Evolutionary conservation across 768 basidiomycete genomes (phyloP), one percentile per base, ranked within the genome.

Genomic region (Neoboletus magnificus): DNA sequence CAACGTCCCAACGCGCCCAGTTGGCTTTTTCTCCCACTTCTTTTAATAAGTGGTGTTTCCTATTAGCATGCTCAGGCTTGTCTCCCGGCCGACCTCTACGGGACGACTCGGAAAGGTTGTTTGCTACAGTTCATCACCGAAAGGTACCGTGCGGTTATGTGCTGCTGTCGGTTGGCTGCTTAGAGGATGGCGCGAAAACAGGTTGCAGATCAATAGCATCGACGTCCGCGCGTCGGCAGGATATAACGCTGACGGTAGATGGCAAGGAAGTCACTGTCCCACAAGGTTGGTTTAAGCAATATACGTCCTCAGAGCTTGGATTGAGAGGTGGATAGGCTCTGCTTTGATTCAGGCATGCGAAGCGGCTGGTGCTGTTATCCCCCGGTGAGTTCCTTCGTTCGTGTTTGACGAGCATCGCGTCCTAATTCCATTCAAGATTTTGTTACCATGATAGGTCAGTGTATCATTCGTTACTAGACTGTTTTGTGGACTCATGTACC

Each of bases 311-410:
- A 33, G 49, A 52, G 36, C 42, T 50, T 6, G 37, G 25, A 37
- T 54, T 57, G 59, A 64, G 48, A 42, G 33, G 48, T n/a, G 56
- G 30, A 42, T 55, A 93, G 91, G 92, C 52, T 91, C 93, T 62
- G 94, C 94, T n/a, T 78, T 96, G 67, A 96, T 97, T 69, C 94
- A 97, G 73, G 94, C 94, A 57, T 96, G 94, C 71, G 93, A 94
- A 70, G 90, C 90, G 58, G 90, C 91, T 49, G 91, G 91, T 42
- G 80, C 89, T 41, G 76, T 82, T 43, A 86, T 93, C 71, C 91
- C 91, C 48, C 80, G 91, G 90, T 91, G 59, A 49, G 71, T 75
- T 39, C 12, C 15, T 47, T 42, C 13, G 29, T 51, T 51, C 11
- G n/a, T 48, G 25, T 55, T 25, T 33, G 18, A 41, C 10, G 27